Evolutionary conservation across 1,139 yeast species (phyloP).

Genomic region (Hyphopichia burtonii): DNA sequence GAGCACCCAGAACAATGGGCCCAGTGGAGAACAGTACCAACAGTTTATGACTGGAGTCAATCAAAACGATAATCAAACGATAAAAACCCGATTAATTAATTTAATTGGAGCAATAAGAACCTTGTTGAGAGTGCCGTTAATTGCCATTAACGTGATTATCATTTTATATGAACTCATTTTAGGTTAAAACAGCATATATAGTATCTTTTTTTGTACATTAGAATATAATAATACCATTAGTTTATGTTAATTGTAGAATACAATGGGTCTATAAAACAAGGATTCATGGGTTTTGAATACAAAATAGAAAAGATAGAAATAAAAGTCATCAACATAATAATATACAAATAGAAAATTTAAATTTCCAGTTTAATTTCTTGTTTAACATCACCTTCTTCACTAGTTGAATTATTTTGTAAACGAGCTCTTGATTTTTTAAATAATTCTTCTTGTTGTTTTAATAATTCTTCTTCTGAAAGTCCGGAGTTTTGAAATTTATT

Average conservation of each 20-base stretch:
- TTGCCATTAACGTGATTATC: constrained; percentile 37
- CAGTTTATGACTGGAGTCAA: constrained; percentile 23
- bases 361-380: constrained; percentile 2
- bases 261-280: too few species aligned
- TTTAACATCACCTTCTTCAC: constrained; percentile 1
- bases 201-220: too few species aligned
- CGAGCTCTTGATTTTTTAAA: constrained; percentile 86
- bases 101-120: constrained; percentile 48
- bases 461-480: constrained; percentile 83
- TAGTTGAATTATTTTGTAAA: constrained; percentile 38
- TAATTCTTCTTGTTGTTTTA: constrained; percentile 88
- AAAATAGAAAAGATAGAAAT: not conserved
- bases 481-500: constrained; percentile 94
- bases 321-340: not conserved
- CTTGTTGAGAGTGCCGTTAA: constrained; percentile 47
- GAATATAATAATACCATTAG: too few species aligned
- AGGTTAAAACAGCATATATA: constrained; percentile 31
- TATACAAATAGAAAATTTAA: not conserved
- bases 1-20: constrained; percentile 12
- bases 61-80: constrained; percentile 24
- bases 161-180: constrained; percentile 43
- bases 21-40: constrained; percentile 15
- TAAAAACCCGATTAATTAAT: constrained; percentile 39
- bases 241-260: not conserved
- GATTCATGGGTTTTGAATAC: not conserved